phyloP scores from a whole-genome alignment of 805 yeast species.

The Suhomyces pyralidae region DNA sequence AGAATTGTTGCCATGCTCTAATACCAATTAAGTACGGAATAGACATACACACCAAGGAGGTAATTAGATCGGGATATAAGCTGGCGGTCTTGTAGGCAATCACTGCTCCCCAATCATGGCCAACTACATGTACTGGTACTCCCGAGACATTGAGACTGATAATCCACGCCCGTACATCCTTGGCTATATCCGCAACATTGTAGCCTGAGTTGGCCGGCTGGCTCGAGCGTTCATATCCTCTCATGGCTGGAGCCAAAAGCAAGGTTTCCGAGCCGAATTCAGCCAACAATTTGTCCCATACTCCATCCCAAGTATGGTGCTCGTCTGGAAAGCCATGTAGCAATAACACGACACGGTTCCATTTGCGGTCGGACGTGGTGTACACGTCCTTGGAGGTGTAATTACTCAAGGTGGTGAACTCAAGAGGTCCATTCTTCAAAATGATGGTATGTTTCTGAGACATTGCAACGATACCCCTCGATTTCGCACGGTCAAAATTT shows the following conservation, averaged over 20 bases:
- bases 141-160: constrained; percentile 12
- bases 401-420: constrained; percentile 21
- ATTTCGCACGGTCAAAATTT: neutral
- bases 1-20: constrained; percentile 24
- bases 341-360: constrained; percentile 7
- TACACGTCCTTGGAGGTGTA: constrained; percentile 15
- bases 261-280: constrained; percentile 10
- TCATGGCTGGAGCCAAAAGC: constrained; percentile 31
- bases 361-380: constrained; percentile 3
- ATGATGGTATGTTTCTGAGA: neutral
- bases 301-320: constrained; percentile 23
- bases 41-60: constrained; percentile 35
- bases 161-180: constrained; percentile 35
- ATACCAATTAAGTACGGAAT: constrained; percentile 35
- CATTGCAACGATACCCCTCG: neutral
- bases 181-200: constrained; percentile 27
- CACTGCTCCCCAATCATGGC: constrained; percentile 47
- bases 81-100: constrained; percentile 33
- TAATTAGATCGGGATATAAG: constrained; percentile 31
- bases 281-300: constrained; percentile 19
- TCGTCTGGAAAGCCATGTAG: constrained; percentile 35
- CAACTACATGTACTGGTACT: constrained; percentile 35
- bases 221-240: constrained; percentile 38
- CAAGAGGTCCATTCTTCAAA: constrained; percentile 13
- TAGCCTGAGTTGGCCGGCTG: constrained; percentile 24